Conservation (phyloP, 2,329 filamentous ascomycete species). For the Colletotrichum camelliae region DNA sequence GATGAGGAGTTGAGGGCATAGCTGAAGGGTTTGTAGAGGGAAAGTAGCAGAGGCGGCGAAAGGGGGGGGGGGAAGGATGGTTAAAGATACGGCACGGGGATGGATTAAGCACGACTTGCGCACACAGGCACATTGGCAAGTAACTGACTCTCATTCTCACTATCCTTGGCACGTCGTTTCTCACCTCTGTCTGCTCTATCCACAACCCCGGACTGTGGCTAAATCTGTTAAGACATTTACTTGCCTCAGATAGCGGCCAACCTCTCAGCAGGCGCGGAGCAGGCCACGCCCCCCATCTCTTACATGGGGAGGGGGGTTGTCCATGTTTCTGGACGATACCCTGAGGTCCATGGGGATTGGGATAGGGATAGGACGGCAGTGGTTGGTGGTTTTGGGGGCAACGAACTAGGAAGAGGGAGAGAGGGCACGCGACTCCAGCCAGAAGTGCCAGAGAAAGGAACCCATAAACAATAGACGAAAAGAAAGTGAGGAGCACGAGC, state of each 20-base stretch:
- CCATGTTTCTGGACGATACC: neutral
- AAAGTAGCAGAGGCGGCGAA: neutral
- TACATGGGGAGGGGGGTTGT: neutral
- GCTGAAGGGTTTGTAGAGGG: neutral
- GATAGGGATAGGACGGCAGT: neutral
- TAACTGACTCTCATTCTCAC: constrained; percentile 10
- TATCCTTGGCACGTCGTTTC: constrained; percentile 1
- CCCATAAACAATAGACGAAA: neutral
- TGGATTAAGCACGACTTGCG: neutral
- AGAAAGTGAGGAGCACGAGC: neutral
- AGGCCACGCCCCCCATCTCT: constrained; percentile 1
- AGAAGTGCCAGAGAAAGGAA: neutral
- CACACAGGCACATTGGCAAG: neutral
- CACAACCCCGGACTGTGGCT: constrained; percentile 6
- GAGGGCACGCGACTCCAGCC: constrained; percentile 21
- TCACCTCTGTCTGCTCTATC: neutral
- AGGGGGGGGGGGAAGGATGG: neutral
- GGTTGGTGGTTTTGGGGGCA: neutral
- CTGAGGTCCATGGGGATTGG: neutral
- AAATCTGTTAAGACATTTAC: neutral
- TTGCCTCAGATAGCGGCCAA: neutral
- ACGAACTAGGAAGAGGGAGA: neutral
- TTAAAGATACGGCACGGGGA: constrained; percentile 3
- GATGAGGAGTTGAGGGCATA: neutral
- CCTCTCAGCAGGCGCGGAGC: constrained; percentile 8